Base-by-base conservation (phyloP, 768 basidiomycete species). In the Suillus paluster region DNA sequence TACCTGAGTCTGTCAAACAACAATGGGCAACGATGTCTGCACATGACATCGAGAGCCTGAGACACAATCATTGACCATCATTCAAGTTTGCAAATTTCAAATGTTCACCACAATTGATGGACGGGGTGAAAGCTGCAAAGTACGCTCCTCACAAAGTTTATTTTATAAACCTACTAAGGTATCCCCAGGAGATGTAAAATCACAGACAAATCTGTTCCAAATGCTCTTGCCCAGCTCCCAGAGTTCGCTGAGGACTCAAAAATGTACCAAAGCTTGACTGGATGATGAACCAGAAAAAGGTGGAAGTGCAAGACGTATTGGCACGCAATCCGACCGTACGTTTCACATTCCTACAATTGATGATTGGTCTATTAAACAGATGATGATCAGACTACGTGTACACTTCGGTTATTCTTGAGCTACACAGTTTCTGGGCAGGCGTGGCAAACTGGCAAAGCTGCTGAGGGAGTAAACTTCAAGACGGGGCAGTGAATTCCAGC, bases 221-320 rank as follows among this genome's bases (percentile, higher is more conserved):
- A 89, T 80, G 85, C 85, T 55, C 81, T 95, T 41, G 81, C 88
- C n/a, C 87, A 92, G 64, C 81, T 86, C 67, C 86, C 89, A 17
- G 86, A 88, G 52, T 92, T 92, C 70, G 85, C 89, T 2, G 83
- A 86, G 67, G 94, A 97, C 72, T 93, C 93, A 23, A 80, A 79
- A 62, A 92, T 96, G 85, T 97, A 96, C 75, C 86, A 89, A 62
- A 90, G 72, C 79, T 98, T 15, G 95, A 98, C 75, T 97, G 95
- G 95, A 96, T 94, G 4, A 90, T 96, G 82, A 87, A 87, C 72
- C 82, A 95, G 71, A 97, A 97, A 77, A 87, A 84, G 67, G 89
- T 90, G 11, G 95, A 98, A 71, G 89, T 90, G 11, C 95, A 98
- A 71, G 87, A 98, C 71, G 87, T 93, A 21, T 71, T 96, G 50